These are phyloP conservation scores for Hypsizygus marmoreus DNA, from an alignment of 768 basidiomycete genomes.

Conservation along the genomic window DNA sequence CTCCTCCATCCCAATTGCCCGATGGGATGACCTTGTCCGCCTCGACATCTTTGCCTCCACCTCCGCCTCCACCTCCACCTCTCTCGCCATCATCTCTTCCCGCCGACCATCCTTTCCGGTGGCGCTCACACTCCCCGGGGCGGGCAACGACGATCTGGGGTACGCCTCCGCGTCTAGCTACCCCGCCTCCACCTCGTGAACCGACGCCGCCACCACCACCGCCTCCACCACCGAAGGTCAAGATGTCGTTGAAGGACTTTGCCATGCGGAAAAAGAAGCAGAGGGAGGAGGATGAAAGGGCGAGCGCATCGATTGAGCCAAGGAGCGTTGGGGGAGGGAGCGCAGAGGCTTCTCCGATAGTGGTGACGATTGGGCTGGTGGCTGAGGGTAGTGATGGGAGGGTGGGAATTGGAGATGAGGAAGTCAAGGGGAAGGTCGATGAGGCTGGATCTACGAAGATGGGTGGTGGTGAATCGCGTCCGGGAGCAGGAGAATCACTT, in stretches of 20 bases:
- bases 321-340: neutral
- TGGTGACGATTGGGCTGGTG: neutral
- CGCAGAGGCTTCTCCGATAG: neutral
- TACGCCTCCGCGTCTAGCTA: neutral
- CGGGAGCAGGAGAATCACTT: too few relatives aligned
- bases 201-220: slow-evolving; percentile 23
- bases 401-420: too few relatives aligned
- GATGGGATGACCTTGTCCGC: too few relatives aligned
- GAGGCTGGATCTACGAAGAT: too few relatives aligned
- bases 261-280: slow-evolving; percentile 55
- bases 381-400: too few relatives aligned
- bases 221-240: slow-evolving; percentile 48
- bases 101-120: neutral
- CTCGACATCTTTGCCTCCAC: neutral
- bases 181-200: slow-evolving; percentile 12
- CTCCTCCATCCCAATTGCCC: too few relatives aligned
- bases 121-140: neutral
- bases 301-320: slow-evolving; percentile 11
- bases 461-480: too few relatives aligned
- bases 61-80: slow-evolving; percentile 1
- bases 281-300: slow-evolving; percentile 42
- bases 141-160: neutral
- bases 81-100: neutral
- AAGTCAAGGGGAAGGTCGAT: too few relatives aligned
- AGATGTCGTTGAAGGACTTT: slow-evolving; percentile 62